A percentile compares a stretch with the other conserved stretches of the same genome.
Conservation (phyloP, 345 rosid species). For the Hypericum perforatum region DNA sequence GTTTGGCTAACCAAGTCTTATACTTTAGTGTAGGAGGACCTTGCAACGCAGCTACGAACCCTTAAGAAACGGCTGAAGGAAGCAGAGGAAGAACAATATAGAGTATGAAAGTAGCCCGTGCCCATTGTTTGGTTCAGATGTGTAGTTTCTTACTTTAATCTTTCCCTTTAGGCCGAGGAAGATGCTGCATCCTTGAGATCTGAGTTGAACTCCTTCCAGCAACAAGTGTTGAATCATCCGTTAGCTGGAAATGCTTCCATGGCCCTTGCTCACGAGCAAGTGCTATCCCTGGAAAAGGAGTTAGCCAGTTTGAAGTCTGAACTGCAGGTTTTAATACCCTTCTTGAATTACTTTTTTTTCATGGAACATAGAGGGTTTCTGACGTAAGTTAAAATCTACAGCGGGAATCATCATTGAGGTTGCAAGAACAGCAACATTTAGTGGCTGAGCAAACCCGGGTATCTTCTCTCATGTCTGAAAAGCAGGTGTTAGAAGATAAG, state of each 20-base stretch:
- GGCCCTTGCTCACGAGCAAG: constrained; percentile 43
- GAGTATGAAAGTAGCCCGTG: constrained; percentile 35
- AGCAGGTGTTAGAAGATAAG: constrained; percentile 66
- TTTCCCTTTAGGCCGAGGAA: constrained; percentile 78
- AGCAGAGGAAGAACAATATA: constrained; percentile 87
- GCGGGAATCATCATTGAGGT: constrained; percentile 61
- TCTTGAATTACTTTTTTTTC: constrained; percentile 1
- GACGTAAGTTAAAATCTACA: constrained; percentile 25
- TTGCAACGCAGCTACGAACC: constrained; percentile 82
- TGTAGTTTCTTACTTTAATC: constrained; percentile 7
- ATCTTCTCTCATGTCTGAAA: constrained; percentile 56
- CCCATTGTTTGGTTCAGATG: constrained; percentile 4
- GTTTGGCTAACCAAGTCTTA: constrained; percentile 14
- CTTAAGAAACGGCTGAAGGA: constrained; percentile 77
- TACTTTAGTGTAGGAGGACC: constrained; percentile 69
- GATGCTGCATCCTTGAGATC: constrained; percentile 95
- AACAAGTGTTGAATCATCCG: constrained; percentile 46
- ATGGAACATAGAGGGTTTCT: constrained; percentile 16
- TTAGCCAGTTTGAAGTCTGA: constrained; percentile 49
- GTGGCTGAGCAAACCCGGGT: constrained; percentile 55
- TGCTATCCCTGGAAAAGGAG: constrained; percentile 64
- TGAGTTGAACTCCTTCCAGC: constrained; percentile 76
- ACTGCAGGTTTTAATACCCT: constrained; percentile 47
- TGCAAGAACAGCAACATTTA: constrained; percentile 44
- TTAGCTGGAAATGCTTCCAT: constrained; percentile 35